Base-by-base conservation (phyloP, 257 asterid genomes). In the Scutellaria baicalensis region DNA sequence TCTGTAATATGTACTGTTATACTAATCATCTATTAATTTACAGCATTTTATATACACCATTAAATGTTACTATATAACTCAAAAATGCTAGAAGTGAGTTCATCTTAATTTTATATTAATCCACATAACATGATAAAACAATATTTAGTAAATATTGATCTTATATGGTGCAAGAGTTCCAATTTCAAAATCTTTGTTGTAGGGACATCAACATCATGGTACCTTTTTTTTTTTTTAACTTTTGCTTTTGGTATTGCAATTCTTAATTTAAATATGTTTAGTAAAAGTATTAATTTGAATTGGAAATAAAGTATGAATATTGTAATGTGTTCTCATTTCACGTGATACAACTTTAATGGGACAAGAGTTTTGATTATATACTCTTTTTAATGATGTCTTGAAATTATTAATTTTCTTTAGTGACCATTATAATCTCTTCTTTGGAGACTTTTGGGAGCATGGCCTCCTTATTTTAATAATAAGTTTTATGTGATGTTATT, bases 371-470 rank as follows among this genome's bases (percentile, higher is more conserved):
- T 75, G 63, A 83, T 80, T 55, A 68, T 50, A 62, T 50, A 6
- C 14, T 47, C 42, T 51, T 49, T 69, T 72, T 55, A 0, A 51
- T 72, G 71, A 72, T 82, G 81, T 47, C 65, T 69, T 66, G 80
- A 80, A 71, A 80, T 79, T 62, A 75, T 83, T 76, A 72, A 59
- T 11, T 50, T 73, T 39, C 84, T 82, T 79, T 69, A 57, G 49
- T 70, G 23, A 51, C 72, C 71, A 48, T 82, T 69, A 64, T 67
- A 23, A 44, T 66, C 8, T 69, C 55, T 27, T 31, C 80, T 77
- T 74, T 74, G 45, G 69, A 48, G 69, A 64, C 84, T 70, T 81
- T 77, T 72, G 72, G 69, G 74, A 79, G 74, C 83, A 79, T 74
- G 82, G 76, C 61, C 44, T 70, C 66, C 43, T 64, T 71, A 54